Conservation (phyloP, 2,329 filamentous ascomycete species). For the Aspergillus fructus region DNA sequence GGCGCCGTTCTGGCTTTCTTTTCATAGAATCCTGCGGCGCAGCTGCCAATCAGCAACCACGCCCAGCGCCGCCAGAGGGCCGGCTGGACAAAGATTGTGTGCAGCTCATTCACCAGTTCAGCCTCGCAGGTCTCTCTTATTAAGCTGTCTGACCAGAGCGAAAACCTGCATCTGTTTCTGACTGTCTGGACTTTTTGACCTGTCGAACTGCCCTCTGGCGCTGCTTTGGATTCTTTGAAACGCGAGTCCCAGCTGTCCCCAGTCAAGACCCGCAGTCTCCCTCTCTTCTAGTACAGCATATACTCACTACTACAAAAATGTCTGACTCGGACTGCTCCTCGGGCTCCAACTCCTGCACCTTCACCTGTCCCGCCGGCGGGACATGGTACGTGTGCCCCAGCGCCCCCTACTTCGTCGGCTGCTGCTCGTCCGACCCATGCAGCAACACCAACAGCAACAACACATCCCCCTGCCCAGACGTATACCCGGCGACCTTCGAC, state of each 20-base stretch:
- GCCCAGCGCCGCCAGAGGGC: no score
- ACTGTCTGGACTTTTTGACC: no score
- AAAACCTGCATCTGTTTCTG: no score
- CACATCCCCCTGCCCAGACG: constrained; percentile 53
- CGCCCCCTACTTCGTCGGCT: constrained; percentile 25
- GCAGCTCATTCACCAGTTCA: background rate
- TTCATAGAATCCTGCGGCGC: background rate
- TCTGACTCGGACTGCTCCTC: background rate
- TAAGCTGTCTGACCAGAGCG: no score
- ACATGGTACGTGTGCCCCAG: constrained; percentile 23
- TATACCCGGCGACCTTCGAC: constrained; percentile 27
- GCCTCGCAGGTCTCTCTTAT: background rate
- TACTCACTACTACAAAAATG: background rate
- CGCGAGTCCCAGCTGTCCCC: background rate
- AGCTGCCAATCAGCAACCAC: background rate
- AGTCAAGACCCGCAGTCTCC: no score
- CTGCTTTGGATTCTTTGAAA: background rate
- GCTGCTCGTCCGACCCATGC: constrained; percentile 26
- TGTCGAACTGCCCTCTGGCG: background rate
- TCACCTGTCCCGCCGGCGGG: constrained; percentile 24
- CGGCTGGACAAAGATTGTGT: no score
- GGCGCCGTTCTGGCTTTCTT: background rate
- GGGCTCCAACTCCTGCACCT: constrained; percentile 10
- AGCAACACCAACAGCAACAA: constrained; percentile 1
- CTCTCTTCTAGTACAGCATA: no score